These are phyloP conservation scores for Calonectria pseudoreteaudii DNA, from an alignment of 2,329 filamentous ascomycete species.

Conservation along the genomic window DNA sequence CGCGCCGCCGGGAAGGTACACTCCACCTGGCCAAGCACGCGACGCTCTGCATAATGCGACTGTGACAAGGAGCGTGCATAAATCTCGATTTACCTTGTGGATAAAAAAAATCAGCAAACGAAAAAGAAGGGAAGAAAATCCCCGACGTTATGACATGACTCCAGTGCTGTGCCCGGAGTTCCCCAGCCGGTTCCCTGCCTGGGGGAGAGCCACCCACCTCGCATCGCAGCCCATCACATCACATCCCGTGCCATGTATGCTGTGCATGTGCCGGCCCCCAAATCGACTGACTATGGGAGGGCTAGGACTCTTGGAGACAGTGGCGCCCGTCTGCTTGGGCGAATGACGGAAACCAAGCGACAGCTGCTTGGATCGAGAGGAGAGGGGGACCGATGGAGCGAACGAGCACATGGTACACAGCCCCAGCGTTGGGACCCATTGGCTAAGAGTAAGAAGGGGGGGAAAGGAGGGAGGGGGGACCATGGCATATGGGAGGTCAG, in stretches of 20 bases:
- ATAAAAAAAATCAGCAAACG: slow-evolving; percentile 15
- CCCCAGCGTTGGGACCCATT: not conserved
- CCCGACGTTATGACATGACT: slow-evolving; percentile 34
- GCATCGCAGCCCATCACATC: slow-evolving; percentile 2
- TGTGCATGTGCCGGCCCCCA: slow-evolving; percentile 29
- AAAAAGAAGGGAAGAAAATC: slow-evolving; percentile 21
- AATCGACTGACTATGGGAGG: slow-evolving; percentile 29
- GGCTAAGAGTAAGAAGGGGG: not conserved
- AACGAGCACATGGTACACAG: not conserved
- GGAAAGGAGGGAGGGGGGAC: not conserved
- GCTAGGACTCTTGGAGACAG: not conserved
- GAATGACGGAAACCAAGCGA: slow-evolving; percentile 32
- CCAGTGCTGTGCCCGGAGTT: not conserved
- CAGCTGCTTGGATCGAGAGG: slow-evolving; percentile 26
- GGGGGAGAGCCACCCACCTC: slow-evolving; percentile 5
- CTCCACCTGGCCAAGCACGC: slow-evolving; percentile 37
- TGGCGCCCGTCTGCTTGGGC: slow-evolving; percentile 34
- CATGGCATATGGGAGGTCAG: not conserved
- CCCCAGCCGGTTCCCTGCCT: slow-evolving; percentile 2
- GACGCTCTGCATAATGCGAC: slow-evolving; percentile 37
- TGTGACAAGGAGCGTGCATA: slow-evolving; percentile 27
- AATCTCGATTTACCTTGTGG: slow-evolving; percentile 26
- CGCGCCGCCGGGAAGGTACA: slow-evolving; percentile 16
- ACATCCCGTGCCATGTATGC: slow-evolving; percentile 21
- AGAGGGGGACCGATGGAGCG: not conserved